phyloP scores from a whole-genome alignment of 2,329 filamentous ascomycete species.

The Xylariales sp. region DNA sequence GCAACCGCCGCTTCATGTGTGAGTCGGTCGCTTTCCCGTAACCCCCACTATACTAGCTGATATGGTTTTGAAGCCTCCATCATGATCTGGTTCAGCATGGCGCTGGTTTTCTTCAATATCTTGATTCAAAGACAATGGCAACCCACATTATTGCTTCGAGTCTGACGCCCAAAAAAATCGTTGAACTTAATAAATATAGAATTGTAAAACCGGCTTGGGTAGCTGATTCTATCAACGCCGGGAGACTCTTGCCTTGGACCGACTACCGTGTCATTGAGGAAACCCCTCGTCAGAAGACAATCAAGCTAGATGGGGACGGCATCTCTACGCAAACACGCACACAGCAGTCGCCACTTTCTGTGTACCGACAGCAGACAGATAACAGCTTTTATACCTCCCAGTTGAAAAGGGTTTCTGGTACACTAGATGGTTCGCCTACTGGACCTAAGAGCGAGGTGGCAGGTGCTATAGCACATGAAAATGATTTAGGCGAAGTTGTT shows the following conservation, averaged over 20 bases:
- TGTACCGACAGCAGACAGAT: conserved; percentile 85
- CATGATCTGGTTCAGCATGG: conserved; percentile 89
- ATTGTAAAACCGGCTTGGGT: conserved; percentile 97
- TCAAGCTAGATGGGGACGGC: conserved; percentile 71
- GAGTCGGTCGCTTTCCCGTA: conserved; percentile 43
- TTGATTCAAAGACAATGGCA: conserved; percentile 92
- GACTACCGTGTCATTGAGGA: conserved; percentile 87
- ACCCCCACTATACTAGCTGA: conserved; percentile 14
- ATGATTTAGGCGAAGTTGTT: conserved; percentile 7
- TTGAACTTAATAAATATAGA: conserved; percentile 87
- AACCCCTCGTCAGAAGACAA: conserved; percentile 81
- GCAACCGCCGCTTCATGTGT: conserved; percentile 88
- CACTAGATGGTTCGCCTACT: conserved; percentile 41
- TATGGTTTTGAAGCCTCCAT: conserved; percentile 67
- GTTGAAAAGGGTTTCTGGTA: conserved; percentile 58
- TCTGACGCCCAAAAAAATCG: conserved; percentile 89
- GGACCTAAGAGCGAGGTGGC: conserved; percentile 19
- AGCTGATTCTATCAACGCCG: conserved; percentile 85
- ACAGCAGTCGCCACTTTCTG: conserved; percentile 59
- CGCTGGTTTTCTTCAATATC: conserved; percentile 93
- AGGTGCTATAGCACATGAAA: conserved; percentile 4
- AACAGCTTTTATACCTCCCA: conserved; percentile 85
- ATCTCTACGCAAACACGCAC: conserved; percentile 74
- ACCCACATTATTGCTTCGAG: conserved; percentile 95
- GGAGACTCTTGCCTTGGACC: conserved; percentile 86